Conservation (phyloP, 495 filamentous ascomycete species). For the Penicillium nucicola region DNA sequence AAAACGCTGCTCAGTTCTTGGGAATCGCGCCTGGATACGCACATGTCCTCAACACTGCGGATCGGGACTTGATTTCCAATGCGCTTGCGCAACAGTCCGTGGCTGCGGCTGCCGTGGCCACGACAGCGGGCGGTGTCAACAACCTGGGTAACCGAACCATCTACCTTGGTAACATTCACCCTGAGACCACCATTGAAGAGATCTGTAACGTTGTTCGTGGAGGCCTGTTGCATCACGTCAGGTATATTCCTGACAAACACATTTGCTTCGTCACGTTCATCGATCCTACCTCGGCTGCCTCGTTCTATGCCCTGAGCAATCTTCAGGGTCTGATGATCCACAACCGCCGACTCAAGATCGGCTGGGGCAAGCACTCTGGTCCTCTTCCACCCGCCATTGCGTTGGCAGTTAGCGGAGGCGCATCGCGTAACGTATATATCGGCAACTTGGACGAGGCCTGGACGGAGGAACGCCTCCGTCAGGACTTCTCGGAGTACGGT, state of each 20-base stretch:
- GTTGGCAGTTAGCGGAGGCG: conserved; percentile 88
- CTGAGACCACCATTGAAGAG: conserved; percentile 96
- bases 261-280: conserved; percentile 99
- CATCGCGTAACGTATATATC: conserved; percentile 95
- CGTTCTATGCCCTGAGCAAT: conserved; percentile 96
- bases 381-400: conserved; percentile 96
- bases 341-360: conserved; percentile 95
- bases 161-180: conserved; percentile 97
- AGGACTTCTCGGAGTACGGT: conserved; percentile 96
- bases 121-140: conserved; percentile 91
- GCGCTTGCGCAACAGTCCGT: conserved; percentile 96
- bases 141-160: conserved; percentile 97
- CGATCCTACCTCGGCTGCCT: conserved; percentile 94
- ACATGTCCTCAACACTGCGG: conserved; percentile 90
- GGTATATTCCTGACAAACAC: conserved; percentile 99
- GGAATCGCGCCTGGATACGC: conserved; percentile 98
- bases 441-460: conserved; percentile 96
- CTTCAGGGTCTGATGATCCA: conserved; percentile 98
- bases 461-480: conserved; percentile 90
- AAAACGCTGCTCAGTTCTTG: conserved; percentile 97
- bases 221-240: conserved; percentile 92
- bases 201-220: conserved; percentile 97
- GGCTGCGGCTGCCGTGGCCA: conserved; percentile 93
- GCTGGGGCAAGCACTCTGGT: conserved; percentile 98
- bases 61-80: conserved; percentile 92